Conservation (phyloP, 148 eudicot genomes). For the Rhododendron molle region DNA sequence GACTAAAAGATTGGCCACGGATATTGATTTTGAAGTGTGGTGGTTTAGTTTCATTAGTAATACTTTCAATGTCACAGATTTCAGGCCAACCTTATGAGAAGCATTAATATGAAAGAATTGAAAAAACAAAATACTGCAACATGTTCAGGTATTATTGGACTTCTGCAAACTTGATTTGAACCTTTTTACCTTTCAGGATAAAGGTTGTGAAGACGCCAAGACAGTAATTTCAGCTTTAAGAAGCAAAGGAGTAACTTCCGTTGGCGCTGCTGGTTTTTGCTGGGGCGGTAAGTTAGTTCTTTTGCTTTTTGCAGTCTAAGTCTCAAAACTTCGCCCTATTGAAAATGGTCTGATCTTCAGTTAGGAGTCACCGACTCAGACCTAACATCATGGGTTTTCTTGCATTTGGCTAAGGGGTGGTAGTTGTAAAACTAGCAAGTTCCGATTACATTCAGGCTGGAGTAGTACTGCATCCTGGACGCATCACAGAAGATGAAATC, state of each 20-base stretch:
- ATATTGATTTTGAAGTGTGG: not conserved
- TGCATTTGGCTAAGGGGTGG: conserved; percentile 28
- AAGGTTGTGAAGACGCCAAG: conserved; percentile 38
- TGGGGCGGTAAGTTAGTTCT: too few species aligned
- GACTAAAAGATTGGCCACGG: not conserved
- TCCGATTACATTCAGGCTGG: conserved; percentile 38
- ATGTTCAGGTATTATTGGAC: not conserved
- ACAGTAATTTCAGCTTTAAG: conserved; percentile 25
- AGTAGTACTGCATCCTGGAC: conserved; percentile 44
- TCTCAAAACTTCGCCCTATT: not conserved
- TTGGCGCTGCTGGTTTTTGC: conserved; percentile 35
- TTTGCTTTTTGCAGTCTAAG: not conserved
- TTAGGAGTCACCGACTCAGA: not conserved
- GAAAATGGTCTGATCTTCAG: not conserved
- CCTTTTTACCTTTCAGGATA: conserved; percentile 18
- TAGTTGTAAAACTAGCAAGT: conserved; percentile 29
- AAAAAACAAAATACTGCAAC: not conserved
- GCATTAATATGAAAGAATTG: not conserved
- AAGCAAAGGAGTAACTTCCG: conserved; percentile 23
- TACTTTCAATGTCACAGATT: not conserved
- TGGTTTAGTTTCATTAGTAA: not conserved
- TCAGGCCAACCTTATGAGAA: not conserved
- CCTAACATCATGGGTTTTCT: not conserved
- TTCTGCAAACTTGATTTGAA: not conserved
- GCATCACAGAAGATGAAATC: conserved; percentile 32